phyloP scores from a whole-genome alignment of 805 yeast genomes.

The Cyberlindnera meyerae region DNA sequence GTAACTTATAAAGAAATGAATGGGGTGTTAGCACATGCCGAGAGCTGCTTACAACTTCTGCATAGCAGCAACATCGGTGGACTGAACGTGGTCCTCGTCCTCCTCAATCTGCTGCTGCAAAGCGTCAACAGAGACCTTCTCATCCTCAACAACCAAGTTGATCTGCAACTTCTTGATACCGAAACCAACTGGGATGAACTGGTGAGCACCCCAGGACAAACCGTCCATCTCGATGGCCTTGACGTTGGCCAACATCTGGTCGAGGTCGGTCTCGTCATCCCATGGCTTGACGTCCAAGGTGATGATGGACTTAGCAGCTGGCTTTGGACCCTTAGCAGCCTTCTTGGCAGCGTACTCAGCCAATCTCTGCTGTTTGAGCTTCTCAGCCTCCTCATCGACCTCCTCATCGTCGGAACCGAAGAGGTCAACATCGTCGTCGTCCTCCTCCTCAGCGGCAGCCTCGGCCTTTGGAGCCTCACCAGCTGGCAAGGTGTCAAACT shows the following conservation, averaged over 20 bases:
- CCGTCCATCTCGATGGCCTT: constrained; percentile 87
- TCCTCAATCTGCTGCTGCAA: constrained; percentile 72
- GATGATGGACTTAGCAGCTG: constrained; percentile 97
- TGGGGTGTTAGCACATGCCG: background rate
- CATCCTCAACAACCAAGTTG: constrained; percentile 97
- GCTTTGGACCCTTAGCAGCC: constrained; percentile 95
- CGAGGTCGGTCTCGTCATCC: constrained; percentile 99
- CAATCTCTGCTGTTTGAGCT: constrained; percentile 93
- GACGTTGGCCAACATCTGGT: constrained; percentile 80
- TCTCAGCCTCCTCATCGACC: constrained; percentile 96
- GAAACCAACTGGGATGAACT: constrained; percentile 95
- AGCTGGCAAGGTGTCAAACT: constrained; percentile 78
- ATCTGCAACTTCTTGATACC: constrained; percentile 99
- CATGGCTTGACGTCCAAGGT: constrained; percentile 99
- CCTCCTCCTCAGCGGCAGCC: constrained; percentile 59
- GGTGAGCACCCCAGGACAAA: constrained; percentile 97
- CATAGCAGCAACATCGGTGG: constrained; percentile 99
- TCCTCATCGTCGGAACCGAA: constrained; percentile 91
- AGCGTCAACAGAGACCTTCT: constrained; percentile 87
- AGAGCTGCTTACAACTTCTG: constrained; percentile 74
- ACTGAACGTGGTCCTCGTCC: constrained; percentile 99
- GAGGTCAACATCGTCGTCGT: constrained; percentile 90
- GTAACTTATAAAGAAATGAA: constrained; percentile 9
- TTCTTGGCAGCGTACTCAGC: constrained; percentile 97
- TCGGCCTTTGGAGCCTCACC: constrained; percentile 48